Evolutionary conservation across 208 protist species (phyloP), one percentile per base, ranked within the genome.

Genomic region (Wallacemonas rigidus): DNA sequence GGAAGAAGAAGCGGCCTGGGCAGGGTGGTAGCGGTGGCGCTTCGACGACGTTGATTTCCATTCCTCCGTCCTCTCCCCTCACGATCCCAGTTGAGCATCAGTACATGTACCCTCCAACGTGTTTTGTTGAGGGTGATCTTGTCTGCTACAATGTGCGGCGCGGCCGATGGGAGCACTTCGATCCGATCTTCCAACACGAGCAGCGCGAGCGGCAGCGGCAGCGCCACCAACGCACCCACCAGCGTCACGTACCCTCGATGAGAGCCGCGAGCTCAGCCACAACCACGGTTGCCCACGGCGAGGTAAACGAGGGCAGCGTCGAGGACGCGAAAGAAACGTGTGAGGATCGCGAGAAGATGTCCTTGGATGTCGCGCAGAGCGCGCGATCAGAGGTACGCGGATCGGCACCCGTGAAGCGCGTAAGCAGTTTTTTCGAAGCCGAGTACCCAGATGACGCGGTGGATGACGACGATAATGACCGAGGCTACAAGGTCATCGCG

Each of bases 91-190:
- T 38, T 3, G 43, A 36, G 60, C 80, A 85, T 39, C 72, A 82
- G 61, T 86, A 75, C 64, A 69, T 72, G 17, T 87, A 87, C 69
- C 79, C 80, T 1, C 14, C 62, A 12, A 54, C 67, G 14, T 67
- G 70, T 43, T 91, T 91, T 65, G 68, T 78, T 41, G 86, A 91
- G 54, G 82, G 86, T 26, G 83, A 87, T 72, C 75, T 88, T 67
- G 70, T 88, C 15, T 47, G 76, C 17, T 88, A 91, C 72, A 77
- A 91, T 62, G 12, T 79, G 39, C 71, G 67, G 53, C 67, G 61
- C 17, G 76, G 72, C 12, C 64, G 63, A 36, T 91, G 86, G 86
- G 74, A 72, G 51, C 82, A 77, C 57, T 79, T 88, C 39, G 69
- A 79, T 57, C 61, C 67, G 60, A 83, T 81, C 44, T 71, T 79